Evolutionary conservation across 2,329 filamentous ascomycete genomes (phyloP).

Genomic region (Graphilbum fragrans): DNA sequence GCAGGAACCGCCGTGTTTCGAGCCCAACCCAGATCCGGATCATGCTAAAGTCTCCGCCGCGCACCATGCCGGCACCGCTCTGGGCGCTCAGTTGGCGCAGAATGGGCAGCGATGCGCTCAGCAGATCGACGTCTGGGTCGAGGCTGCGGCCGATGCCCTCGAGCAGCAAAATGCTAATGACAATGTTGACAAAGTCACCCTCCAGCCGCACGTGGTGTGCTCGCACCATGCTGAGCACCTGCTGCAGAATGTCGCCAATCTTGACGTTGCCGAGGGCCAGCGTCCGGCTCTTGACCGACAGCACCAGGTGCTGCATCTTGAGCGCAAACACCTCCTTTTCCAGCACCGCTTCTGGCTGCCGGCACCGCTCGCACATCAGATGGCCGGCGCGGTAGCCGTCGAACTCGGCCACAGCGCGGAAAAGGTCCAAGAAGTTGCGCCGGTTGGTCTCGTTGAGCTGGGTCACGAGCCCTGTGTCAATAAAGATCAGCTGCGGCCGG

Average conservation of each 20-base stretch:
- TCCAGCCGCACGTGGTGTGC: constrained; percentile 87
- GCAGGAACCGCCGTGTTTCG: constrained; percentile 78
- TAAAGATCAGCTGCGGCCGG: constrained; percentile 89
- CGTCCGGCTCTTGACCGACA: constrained; percentile 81
- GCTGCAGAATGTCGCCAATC: constrained; percentile 87
- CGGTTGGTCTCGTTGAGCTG: constrained; percentile 82
- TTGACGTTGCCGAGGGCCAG: constrained; percentile 89
- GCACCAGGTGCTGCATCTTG: constrained; percentile 92
- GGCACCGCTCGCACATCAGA: constrained; percentile 90
- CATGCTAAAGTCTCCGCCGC: constrained; percentile 69
- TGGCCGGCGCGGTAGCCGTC: constrained; percentile 92
- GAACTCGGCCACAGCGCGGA: constrained; percentile 91
- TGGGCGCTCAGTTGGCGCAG: constrained; percentile 76
- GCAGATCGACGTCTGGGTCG: constrained; percentile 77
- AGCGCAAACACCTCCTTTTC: constrained; percentile 85
- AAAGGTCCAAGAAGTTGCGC: constrained; percentile 85
- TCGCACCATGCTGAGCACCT: constrained; percentile 85
- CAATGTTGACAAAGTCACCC: constrained; percentile 96
- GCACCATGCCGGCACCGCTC: constrained; percentile 57
- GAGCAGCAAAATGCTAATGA: constrained; percentile 83
- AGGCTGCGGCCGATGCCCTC: constrained; percentile 87
- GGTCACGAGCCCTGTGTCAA: constrained; percentile 91
- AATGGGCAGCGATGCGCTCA: constrained; percentile 79
- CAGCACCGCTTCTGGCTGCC: constrained; percentile 81
- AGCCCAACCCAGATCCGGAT: constrained; percentile 83